Evolutionary conservation across 495 filamentous ascomycete genomes (phyloP).

Genomic region (Aspergillus bertholletiae): DNA sequence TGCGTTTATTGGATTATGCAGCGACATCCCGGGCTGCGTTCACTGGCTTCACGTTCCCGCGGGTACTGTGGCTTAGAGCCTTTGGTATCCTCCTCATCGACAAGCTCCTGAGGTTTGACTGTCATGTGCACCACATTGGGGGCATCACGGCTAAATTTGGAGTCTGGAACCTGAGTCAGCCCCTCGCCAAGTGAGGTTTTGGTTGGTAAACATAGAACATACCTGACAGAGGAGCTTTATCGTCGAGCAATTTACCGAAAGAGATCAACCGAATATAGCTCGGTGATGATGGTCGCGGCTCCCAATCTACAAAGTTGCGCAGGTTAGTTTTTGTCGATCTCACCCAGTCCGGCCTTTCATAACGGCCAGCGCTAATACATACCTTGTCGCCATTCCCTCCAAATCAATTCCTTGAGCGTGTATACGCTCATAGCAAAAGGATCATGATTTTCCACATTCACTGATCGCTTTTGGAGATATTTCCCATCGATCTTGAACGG

Average conservation of each 20-base stretch:
- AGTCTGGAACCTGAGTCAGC: constrained; percentile 52
- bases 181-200: background rate
- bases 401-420: constrained; percentile 85
- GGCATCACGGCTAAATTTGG: constrained; percentile 67
- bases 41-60: constrained; percentile 57
- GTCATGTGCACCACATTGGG: constrained; percentile 92
- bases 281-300: constrained; percentile 74
- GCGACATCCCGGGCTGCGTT: constrained; percentile 65
- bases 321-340: background rate
- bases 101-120: constrained; percentile 79
- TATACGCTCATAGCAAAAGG: constrained; percentile 88
- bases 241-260: constrained; percentile 83
- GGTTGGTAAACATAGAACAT: constrained; percentile 12
- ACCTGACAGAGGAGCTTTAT: constrained; percentile 78
- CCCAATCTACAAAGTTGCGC: constrained; percentile 63
- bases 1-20: constrained; percentile 76
- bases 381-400: constrained; percentile 82
- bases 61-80: constrained; percentile 60
- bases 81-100: constrained; percentile 86
- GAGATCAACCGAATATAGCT: constrained; percentile 84
- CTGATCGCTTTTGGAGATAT: constrained; percentile 74
- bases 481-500: constrained; percentile 84
- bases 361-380: constrained; percentile 14
- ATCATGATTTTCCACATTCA: constrained; percentile 71
- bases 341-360: background rate